These are phyloP conservation scores for Diophrys appendiculata DNA, from an alignment of 73 alveolate genomes.

Conservation along the genomic window DNA sequence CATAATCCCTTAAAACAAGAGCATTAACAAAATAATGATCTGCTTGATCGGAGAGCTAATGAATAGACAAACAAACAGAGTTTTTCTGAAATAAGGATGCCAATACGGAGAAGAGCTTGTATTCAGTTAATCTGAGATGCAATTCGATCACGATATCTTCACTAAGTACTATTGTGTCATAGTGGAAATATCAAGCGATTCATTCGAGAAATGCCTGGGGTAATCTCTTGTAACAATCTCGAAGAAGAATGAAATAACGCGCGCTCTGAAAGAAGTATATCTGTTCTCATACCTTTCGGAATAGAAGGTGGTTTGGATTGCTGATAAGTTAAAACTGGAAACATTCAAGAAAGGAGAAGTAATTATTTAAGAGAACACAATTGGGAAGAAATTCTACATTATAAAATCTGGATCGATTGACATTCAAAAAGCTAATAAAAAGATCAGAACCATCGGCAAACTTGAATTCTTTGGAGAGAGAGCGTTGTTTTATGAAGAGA, in stretches of 20 bases:
- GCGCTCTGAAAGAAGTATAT: constrained; percentile 57
- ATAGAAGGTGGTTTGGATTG: constrained; percentile 37
- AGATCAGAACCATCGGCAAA: constrained; percentile 66
- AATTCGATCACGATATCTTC: constrained; percentile 23
- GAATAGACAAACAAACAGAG: not conserved
- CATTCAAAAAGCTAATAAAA: constrained; percentile 35
- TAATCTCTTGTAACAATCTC: constrained; percentile 29
- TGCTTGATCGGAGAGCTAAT: not conserved
- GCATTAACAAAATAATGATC: not conserved
- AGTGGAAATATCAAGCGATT: constrained; percentile 39
- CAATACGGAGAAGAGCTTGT: constrained; percentile 37
- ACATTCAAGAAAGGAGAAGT: constrained; percentile 31
- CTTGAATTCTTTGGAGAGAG: constrained; percentile 85
- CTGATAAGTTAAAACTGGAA: constrained; percentile 46
- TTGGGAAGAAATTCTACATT: constrained; percentile 62
- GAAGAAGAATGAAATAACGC: constrained; percentile 34
- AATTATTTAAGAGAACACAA: constrained; percentile 59
- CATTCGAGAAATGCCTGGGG: constrained; percentile 34
- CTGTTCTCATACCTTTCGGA: constrained; percentile 49
- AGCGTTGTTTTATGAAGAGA: constrained; percentile 68
- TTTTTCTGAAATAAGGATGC: constrained; percentile 6
- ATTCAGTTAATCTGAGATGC: not conserved
- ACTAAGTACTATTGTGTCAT: constrained; percentile 53
- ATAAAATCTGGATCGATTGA: constrained; percentile 75
- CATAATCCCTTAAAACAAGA: not conserved